Evolutionary conservation across 2,329 filamentous ascomycete species (phyloP).

Genomic region (Fusarium marasasianum): DNA sequence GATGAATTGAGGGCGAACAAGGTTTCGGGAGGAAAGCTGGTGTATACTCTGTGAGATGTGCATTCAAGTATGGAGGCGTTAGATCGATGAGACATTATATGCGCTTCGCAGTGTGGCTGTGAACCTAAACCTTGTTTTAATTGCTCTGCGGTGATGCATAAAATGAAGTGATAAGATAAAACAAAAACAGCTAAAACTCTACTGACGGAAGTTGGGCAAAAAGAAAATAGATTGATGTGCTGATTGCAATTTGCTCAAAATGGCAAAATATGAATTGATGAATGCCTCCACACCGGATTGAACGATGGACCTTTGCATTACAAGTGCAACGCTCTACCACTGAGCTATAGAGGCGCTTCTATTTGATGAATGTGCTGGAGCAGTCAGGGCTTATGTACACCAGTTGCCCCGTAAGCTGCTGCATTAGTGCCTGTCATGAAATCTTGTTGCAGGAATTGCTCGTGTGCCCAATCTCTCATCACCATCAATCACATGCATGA

Average conservation of each 20-base stretch:
- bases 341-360: conserved; percentile 26
- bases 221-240: background rate
- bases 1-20: conserved; percentile 7
- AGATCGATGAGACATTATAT: background rate
- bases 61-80: background rate
- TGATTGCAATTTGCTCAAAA: background rate
- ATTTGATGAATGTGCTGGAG: background rate
- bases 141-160: background rate
- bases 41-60: conserved; percentile 5
- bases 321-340: conserved; percentile 33
- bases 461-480: background rate
- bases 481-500: background rate
- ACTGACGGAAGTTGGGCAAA: background rate
- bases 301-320: conserved; percentile 33
- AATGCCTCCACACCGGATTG: conserved; percentile 30
- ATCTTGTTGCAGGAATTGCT: background rate
- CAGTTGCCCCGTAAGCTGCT: fast-evolving
- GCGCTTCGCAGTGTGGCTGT: background rate
- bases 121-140: background rate
- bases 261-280: background rate
- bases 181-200: background rate
- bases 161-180: background rate
- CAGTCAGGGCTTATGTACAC: fast-evolving
- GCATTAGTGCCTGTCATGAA: background rate
- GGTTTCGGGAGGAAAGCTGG: conserved; percentile 3